Evolutionary conservation across 176 grass and related monocot species (phyloP).

Genomic region (Leersia perrieri): DNA sequence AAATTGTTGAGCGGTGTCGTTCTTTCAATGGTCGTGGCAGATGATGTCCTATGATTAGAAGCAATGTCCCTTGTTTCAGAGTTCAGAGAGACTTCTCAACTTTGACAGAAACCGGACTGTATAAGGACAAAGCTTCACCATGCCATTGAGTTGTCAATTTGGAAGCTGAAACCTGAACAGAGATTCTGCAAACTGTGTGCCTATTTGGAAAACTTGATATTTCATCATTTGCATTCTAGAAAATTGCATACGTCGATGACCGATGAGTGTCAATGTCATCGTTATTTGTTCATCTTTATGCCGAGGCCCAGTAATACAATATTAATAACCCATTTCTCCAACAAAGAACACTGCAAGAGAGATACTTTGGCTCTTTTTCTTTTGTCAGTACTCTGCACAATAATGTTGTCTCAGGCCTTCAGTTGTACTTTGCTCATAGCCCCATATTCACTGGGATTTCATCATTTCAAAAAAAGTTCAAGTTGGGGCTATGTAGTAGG

Average conservation of each 20-base stretch:
- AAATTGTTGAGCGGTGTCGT: not conserved
- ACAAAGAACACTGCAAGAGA: not conserved
- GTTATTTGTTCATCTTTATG: not conserved
- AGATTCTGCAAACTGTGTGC: not conserved
- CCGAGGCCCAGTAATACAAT: not conserved
- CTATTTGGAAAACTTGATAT: not conserved
- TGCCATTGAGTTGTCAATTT: not conserved
- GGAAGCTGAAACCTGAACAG: not conserved
- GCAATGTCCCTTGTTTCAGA: not conserved
- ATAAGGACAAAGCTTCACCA: slow-evolving; percentile 21
- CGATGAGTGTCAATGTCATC: not conserved
- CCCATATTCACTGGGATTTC: not conserved
- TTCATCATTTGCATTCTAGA: not conserved
- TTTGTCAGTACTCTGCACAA: not conserved
- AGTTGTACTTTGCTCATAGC: not conserved
- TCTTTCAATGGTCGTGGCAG: not conserved
- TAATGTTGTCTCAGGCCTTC: not conserved
- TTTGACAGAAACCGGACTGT: not conserved
- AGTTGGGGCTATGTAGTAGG: not conserved
- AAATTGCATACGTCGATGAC: not conserved
- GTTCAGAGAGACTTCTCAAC: not conserved
- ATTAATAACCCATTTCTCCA: not conserved
- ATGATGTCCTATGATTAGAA: not conserved
- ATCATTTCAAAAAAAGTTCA: no score
- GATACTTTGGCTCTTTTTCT: slow-evolving; percentile 6